phyloP scores from a whole-genome alignment of 331 rosid species.

The Quercus lobata region DNA sequence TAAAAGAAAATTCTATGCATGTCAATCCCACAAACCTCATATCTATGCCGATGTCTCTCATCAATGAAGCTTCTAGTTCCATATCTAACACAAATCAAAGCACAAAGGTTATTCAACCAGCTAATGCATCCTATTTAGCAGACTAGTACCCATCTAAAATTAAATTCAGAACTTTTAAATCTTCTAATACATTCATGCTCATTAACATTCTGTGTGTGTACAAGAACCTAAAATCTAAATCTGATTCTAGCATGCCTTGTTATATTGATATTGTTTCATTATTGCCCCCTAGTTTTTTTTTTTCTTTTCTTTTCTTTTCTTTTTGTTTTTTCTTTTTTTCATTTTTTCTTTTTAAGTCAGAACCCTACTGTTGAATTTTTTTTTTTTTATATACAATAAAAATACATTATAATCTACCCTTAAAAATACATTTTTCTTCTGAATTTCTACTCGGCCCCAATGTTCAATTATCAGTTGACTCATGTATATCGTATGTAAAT shows the following conservation, averaged over 20 bases:
- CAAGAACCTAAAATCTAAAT: not conserved
- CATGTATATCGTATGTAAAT: too few relatives aligned
- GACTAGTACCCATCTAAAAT: not conserved
- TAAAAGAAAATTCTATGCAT: not conserved
- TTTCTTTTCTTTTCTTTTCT: not conserved
- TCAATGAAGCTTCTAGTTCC: slow-evolving; percentile 35
- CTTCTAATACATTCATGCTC: not conserved
- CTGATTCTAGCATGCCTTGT: not conserved
- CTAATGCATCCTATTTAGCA: slow-evolving; percentile 7
- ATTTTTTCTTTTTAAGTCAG: not conserved
- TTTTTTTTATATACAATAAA: not conserved
- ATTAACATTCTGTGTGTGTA: not conserved
- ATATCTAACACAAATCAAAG: slow-evolving; percentile 37
- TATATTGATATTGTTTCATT: not conserved
- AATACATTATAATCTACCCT: too few relatives aligned
- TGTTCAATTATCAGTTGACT: not conserved
- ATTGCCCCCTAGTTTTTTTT: not conserved
- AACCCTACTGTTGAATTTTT: not conserved
- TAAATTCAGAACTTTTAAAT: not conserved
- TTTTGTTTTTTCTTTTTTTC: not conserved
- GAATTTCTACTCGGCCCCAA: not conserved
- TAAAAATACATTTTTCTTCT: not conserved
- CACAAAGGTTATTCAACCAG: slow-evolving; percentile 22
- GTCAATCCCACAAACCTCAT: slow-evolving; percentile 30
- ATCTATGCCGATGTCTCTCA: slow-evolving; percentile 65